Base-by-base conservation (phyloP, 345 rosid genomes). In the Angophora floribunda region DNA sequence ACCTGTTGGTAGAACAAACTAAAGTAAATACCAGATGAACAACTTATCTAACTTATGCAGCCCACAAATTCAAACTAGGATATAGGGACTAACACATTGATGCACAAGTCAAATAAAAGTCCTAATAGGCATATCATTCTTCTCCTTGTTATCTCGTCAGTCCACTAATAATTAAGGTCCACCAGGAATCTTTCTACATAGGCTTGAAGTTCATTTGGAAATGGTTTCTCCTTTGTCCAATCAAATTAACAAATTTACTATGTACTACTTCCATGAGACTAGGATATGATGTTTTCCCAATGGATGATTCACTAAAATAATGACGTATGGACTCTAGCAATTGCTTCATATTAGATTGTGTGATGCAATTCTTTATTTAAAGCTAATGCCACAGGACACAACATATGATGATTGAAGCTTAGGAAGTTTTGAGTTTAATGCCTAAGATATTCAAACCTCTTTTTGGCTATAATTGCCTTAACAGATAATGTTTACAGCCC, bases 1-100 rank as follows among this genome's bases (percentile, higher is more conserved):
- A 97, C 99, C 99, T 98, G 93, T 90, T 86, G 88, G 89, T n/a
- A 41, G 53, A 50, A 47, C 50, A 85, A 85, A 41, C 55, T 57
- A 50, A 19, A n/a, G 67, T 51, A 88, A 65, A 87, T 55, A 53
- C 49, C 82, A 36, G 49, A 75, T 3, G 65, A 44, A 87, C 13
- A 88, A 82, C 3, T 86, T 51, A 75, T 19, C 7, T 1, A 41
- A 36, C 47, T 75, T 17, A 75, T 36, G 49, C 49, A 75, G 52
- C 15, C 80, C 15, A 88, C 87, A 36, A 89, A 88, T 53, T 52
- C 13, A 85, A 87, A 80, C 79, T 87, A 85, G 65, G 59, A 65
- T 19, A 19, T 19, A 19, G 82, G 19, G 14, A 36, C 19, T 26
- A 75, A 75, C 49, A 6, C 17, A 75, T 44, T 21, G 0, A 75